phyloP scores from a whole-genome alignment of 768 basidiomycete genomes.

The Mrakia frigida region DNA sequence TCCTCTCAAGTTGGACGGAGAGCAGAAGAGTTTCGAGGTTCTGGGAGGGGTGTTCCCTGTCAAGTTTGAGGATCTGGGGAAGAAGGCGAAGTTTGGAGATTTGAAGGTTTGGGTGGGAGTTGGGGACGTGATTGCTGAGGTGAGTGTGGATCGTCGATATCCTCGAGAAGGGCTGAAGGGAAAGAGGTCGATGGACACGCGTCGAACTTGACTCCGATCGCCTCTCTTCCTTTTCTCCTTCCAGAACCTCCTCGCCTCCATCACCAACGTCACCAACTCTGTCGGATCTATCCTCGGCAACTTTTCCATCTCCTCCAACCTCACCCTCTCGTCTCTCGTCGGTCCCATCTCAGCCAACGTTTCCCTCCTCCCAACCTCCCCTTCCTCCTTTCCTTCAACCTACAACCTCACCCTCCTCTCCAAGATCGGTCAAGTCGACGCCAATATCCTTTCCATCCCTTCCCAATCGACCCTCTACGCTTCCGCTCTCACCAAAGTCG shows the following conservation, averaged over 20 bases:
- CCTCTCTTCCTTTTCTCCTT: neutral
- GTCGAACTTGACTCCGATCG: no score
- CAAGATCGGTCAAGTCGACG: neutral
- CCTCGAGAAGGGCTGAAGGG: neutral
- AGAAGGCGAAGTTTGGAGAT: neutral
- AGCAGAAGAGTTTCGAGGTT: neutral
- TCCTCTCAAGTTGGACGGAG: neutral
- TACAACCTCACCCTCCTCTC: conserved; percentile 1
- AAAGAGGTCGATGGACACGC: no score
- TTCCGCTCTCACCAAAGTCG: neutral
- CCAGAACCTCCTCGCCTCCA: neutral
- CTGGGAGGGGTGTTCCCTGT: neutral
- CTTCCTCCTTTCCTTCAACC: neutral
- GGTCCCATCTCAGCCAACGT: neutral
- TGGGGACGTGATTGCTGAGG: neutral
- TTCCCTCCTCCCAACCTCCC: neutral
- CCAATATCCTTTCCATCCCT: neutral
- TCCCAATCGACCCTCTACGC: neutral
- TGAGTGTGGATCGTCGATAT: no score
- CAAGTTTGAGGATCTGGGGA: neutral
- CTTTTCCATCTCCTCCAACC: neutral
- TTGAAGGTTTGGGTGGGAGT: neutral
- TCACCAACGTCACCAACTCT: neutral
- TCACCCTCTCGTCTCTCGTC: neutral
- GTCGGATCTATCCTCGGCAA: conserved; percentile 5